Percentiles rank a stretch among this genome's conserved stretches.
Evolutionary conservation across 2,329 filamentous ascomycete genomes (phyloP).

Genomic region (Xylariaceae sp.): DNA sequence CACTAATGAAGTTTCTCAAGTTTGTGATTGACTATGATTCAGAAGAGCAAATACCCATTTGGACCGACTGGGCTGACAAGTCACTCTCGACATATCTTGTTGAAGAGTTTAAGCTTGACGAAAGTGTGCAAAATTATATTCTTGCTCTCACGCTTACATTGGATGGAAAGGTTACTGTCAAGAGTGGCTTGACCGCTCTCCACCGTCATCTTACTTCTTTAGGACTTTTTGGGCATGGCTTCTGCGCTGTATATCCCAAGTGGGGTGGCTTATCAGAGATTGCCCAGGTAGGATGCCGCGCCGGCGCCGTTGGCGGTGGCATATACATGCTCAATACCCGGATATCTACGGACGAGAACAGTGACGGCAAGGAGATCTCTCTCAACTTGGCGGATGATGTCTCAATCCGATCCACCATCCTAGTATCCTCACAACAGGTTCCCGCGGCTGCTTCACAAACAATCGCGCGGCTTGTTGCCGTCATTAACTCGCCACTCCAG

Average conservation of each 20-base stretch:
- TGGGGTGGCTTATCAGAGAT: constrained; percentile 90
- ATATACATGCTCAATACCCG: constrained; percentile 81
- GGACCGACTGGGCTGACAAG: constrained; percentile 53
- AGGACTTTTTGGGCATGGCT: constrained; percentile 81
- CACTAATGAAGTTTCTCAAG: constrained; percentile 89
- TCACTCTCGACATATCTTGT: constrained; percentile 58
- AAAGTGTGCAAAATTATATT: constrained; percentile 59
- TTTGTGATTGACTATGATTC: constrained; percentile 71
- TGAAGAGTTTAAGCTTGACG: constrained; percentile 62
- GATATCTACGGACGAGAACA: constrained; percentile 41
- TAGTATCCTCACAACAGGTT: constrained; percentile 46
- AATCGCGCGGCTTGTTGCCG: constrained; percentile 59
- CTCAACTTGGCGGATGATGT: constrained; percentile 56
- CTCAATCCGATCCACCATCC: constrained; percentile 49
- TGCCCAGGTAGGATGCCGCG: constrained; percentile 84
- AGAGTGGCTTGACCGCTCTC: constrained; percentile 67
- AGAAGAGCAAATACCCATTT: constrained; percentile 50
- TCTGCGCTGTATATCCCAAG: constrained; percentile 85
- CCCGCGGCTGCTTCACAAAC: constrained; percentile 29
- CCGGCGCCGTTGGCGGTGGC: constrained; percentile 83
- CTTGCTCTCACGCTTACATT: constrained; percentile 69
- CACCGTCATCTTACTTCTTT: constrained; percentile 79
- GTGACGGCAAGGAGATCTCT: constrained; percentile 34
- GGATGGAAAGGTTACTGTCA: constrained; percentile 57
- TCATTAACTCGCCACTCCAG: constrained; percentile 63